Evolutionary conservation across 1,284 basidiomycete species (phyloP).

Genomic region (Pterulicium gracile): DNA sequence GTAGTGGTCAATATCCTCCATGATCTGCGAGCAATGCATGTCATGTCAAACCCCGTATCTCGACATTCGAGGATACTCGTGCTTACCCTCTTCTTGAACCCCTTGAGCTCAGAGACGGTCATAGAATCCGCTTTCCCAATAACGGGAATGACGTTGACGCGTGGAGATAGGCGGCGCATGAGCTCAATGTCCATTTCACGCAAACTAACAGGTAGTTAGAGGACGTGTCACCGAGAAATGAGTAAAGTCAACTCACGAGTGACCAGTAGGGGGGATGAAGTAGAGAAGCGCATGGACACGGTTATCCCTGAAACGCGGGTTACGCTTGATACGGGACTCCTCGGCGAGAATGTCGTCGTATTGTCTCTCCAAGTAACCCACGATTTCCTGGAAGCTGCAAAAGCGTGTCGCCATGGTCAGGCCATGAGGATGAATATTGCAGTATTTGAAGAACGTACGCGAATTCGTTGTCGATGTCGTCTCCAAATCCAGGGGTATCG

Average conservation of each 20-base stretch:
- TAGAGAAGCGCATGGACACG: conserved; percentile 93
- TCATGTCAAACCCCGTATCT: too few relatives aligned
- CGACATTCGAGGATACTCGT: too few relatives aligned
- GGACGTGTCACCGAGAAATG: neutral
- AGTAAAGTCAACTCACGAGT: conserved; percentile 35
- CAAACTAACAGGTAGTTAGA: conserved; percentile 38
- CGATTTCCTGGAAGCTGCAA: conserved; percentile 92
- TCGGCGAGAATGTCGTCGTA: conserved; percentile 99
- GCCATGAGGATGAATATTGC: conserved; percentile 4
- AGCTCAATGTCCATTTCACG: conserved; percentile 99
- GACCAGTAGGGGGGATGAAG: conserved; percentile 83
- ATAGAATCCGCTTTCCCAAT: conserved; percentile 96
- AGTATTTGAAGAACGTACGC: conserved; percentile 51
- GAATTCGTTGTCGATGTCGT: conserved; percentile 98
- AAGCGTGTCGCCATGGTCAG: too few relatives aligned
- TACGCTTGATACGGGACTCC: conserved; percentile 99
- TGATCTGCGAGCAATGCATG: conserved; percentile 71
- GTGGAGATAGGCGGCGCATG: conserved; percentile 92
- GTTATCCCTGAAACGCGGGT: conserved; percentile 98
- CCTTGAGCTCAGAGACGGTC: conserved; percentile 83
- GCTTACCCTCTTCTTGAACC: conserved; percentile 94
- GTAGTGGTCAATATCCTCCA: conserved; percentile 99
- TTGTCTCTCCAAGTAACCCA: conserved; percentile 95
- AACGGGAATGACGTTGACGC: conserved; percentile 98
- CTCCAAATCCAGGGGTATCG: conserved; percentile 97